A percentile compares a stretch with the other conserved stretches of the same genome.
Conservation (phyloP, 1,284 basidiomycete species). For the Sporisorium iseilematis-ciliati region DNA sequence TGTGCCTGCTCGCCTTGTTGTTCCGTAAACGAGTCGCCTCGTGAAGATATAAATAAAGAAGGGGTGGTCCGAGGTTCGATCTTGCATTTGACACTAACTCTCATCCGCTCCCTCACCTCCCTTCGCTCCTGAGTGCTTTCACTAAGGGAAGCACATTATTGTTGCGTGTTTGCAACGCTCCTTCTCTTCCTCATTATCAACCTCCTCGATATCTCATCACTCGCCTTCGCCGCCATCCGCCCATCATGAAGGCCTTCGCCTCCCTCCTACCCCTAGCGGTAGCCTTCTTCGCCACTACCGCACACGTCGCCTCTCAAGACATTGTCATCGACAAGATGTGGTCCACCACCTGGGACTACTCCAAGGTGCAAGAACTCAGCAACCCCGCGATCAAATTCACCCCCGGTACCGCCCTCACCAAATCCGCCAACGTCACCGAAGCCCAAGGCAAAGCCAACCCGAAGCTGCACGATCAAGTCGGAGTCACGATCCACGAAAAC, state of each 20-base stretch:
- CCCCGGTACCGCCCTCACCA: slow-evolving; percentile 12
- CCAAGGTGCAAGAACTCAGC: slow-evolving; percentile 34
- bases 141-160: too few relatives aligned
- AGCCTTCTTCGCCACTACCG: neutral
- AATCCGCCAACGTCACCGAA: slow-evolving; percentile 28
- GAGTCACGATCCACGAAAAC: slow-evolving; percentile 34
- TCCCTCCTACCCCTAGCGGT: slow-evolving; percentile 5
- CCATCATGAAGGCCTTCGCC: neutral
- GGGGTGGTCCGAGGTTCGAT: too few relatives aligned
- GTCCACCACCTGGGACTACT: slow-evolving; percentile 42
- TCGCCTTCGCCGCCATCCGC: neutral
- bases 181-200: neutral
- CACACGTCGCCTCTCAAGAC: slow-evolving; percentile 1
- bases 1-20: too few relatives aligned
- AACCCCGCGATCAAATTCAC: slow-evolving; percentile 43
- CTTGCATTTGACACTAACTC: too few relatives aligned
- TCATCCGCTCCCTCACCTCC: too few relatives aligned
- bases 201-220: neutral
- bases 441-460: neutral
- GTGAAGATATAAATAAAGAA: too few relatives aligned
- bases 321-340: slow-evolving; percentile 48
- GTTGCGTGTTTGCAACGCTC: too few relatives aligned
- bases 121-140: too few relatives aligned
- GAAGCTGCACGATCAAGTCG: slow-evolving; percentile 23
- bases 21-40: too few relatives aligned